Evolutionary conservation across 352 stramenopile genomes (phyloP), one percentile per base, ranked within the genome.

Genomic region (Globisporangium irregulare): DNA sequence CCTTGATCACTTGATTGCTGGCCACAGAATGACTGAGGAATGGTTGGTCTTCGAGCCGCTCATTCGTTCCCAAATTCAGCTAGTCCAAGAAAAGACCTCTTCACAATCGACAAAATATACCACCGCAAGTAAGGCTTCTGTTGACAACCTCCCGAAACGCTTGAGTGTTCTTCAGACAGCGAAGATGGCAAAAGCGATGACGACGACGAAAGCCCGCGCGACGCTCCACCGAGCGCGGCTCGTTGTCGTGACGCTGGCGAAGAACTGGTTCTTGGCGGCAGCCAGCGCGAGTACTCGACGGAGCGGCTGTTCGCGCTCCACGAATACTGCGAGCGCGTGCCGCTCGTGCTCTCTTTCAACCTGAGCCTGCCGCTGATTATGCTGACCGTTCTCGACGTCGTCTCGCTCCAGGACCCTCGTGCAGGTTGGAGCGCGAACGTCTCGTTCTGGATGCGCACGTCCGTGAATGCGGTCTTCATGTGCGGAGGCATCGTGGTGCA

Each of bases 381-480:
- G 60, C 27, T 66, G 18, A 29, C 27, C 4, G n/a, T 34, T 18
- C 27, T 48, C 27, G 46, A 66, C 20, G 7, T 66, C 14, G 27
- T 59, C 18, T 48, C 60, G 29, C 60, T 66, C 18, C 43, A 66
- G 46, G 20, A 57, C 32, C 60, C 60, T 2, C 15, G 22, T 4
- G 29, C 27, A 18, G 27, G 46, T 20, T 66, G 60, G 60, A 12
- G 12, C 0, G 27, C 12, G 3, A 66, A 66, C n/a, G 9, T 10
- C 0, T 43, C 18, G 22, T 58, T 66, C 43, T 59, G 60, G 46
- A 43, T 46, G 18, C 46, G 60, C 4, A 29, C 9, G 41, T 58
- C 34, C 27, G 25, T 48, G 18, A 41, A 25, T 18, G 27, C 20
- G 3, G n/a, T 54, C 18, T 20, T 57, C 14, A 2, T 66, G 15